Base-by-base conservation (phyloP, 352 stramenopile species). In the Thraustochytrium striatum region DNA sequence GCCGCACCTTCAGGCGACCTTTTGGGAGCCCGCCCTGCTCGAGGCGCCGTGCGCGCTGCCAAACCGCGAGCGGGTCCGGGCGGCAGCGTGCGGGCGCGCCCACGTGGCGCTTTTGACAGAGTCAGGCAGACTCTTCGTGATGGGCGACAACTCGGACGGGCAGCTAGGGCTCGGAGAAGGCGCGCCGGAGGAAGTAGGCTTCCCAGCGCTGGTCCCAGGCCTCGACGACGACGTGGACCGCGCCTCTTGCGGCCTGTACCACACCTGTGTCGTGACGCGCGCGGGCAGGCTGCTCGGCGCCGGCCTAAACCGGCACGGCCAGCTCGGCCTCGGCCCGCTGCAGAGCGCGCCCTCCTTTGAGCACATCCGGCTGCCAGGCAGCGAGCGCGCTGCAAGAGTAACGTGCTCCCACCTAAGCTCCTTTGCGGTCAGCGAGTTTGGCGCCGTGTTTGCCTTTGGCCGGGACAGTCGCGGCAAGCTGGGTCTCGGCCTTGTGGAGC, bases 211-310 rank as follows among this genome's bases (percentile, higher is more conserved):
- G n/a, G n/a, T n/a, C n/a, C n/a, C n/a, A n/a, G n/a, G n/a, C n/a
- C n/a, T n/a, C n/a, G n/a, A n/a, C n/a, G n/a, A 55, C 47, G 16
- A 55, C 16, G 57, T 81, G 11, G 33, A 59, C 21, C 30, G 69
- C 68, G 83, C 87, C 11, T 57, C 83, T 5, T 86, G 81, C 69
- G 84, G 84, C 7, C 69, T 82, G 55, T 81, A 86, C 30, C 84
- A 87, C 75, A 86, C 82, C 25, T 72, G 58, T 7, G 85, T 57
- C 44, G 72, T 86, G 9, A 88, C 82, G 58, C n/a, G 72, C 16
- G 35, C 68, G 2, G 84, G 84, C 28, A 36, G 58, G 43, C 82
- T 85, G 1, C 57, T 86, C 25, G 72, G 65, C n/a, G 86, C 75
- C 62, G 84, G 84, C 2, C 25, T 38, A 5, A 86, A 87, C 59